Evolutionary conservation across 2,329 filamentous ascomycete genomes (phyloP).

Genomic region (Colletotrichum sp.): DNA sequence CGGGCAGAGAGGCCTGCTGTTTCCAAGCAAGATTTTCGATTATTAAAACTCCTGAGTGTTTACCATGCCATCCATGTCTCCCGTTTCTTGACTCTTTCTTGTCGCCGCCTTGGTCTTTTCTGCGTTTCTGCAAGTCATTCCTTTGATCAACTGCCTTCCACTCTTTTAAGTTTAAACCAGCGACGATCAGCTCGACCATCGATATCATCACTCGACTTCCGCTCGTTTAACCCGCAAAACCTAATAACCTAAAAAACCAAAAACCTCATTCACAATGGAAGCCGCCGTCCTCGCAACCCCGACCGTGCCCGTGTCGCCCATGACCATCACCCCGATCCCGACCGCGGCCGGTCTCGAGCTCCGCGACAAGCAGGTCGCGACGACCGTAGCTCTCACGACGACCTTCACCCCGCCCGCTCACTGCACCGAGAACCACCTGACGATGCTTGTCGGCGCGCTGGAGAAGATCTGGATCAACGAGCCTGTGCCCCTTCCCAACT

Average conservation of each 20-base stretch:
- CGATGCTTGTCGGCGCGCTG: slow-evolving; percentile 15
- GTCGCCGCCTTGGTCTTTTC: neutral
- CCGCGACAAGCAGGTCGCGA: neutral
- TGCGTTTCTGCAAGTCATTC: neutral
- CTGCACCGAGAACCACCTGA: slow-evolving; percentile 13
- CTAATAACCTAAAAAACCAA: neutral
- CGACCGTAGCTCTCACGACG: slow-evolving; percentile 8
- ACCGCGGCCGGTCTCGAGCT: neutral
- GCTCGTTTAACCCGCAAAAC: neutral
- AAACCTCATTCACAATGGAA: neutral
- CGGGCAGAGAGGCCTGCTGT: neutral
- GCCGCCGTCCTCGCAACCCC: neutral
- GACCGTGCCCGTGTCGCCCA: neutral
- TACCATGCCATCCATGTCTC: neutral
- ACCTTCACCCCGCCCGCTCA: slow-evolving; percentile 13
- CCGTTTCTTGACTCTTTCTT: neutral
- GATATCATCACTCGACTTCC: neutral
- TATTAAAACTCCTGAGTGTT: slow-evolving; percentile 3
- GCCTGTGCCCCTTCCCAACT: slow-evolving; percentile 11
- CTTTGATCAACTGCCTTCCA: slow-evolving; percentile 4
- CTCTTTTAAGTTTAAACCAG: slow-evolving; percentile 1
- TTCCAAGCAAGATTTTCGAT: neutral
- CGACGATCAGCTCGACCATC: neutral
- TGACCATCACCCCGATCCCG: neutral
- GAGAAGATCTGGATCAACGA: slow-evolving; percentile 22